Evolutionary conservation across 169 alveolate genomes (phyloP), one percentile per base, ranked within the genome.

Genomic region (Plasmodium sp.): DNA sequence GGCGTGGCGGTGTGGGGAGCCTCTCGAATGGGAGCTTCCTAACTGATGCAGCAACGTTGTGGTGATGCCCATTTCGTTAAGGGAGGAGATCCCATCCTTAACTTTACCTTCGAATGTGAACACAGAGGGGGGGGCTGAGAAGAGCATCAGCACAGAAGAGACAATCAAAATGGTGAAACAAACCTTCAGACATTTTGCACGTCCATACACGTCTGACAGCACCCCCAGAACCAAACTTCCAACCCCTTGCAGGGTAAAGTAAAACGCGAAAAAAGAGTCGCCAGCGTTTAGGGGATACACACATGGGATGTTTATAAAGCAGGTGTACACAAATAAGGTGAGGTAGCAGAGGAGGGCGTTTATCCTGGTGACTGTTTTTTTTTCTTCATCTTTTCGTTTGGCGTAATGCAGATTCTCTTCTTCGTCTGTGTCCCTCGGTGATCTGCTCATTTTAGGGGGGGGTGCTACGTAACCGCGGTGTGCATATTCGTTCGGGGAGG

Each of bases 181-280:
- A 39, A 84, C 54, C 27, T 84, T 84, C 22, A 84, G 51, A 45
- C 93, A 84, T 36, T 43, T 72, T 84, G 48, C 74, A 43, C 77
- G 74, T 18, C 93, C 93, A 84, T 54, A 84, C 74, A 84, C 31
- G 34, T 84, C 93, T 7, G 93, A 72, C 9, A 84, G 16, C 6
- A 84, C 16, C 7, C 93, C 93, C 43, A 84, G 54, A 16, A 84
- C 12, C 22, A 67, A 16, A 71, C 84, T 71, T 5, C 93, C 93
- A 72, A 72, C 31, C 18, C 93, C 93, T 84, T 84, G 93, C 14
- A 84, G 39, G 12, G 45, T 27, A 48, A 72, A 84, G 48, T 84
- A 45, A 12, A 43, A 16, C 72, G 45, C 31, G 75, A 84, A 84
- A 73, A 43, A 48, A 5, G 9, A 3, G n/a, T 45, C 83, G 71